phyloP scores from a whole-genome alignment of 2,329 filamentous ascomycete genomes.

The Fusarium sp. region DNA sequence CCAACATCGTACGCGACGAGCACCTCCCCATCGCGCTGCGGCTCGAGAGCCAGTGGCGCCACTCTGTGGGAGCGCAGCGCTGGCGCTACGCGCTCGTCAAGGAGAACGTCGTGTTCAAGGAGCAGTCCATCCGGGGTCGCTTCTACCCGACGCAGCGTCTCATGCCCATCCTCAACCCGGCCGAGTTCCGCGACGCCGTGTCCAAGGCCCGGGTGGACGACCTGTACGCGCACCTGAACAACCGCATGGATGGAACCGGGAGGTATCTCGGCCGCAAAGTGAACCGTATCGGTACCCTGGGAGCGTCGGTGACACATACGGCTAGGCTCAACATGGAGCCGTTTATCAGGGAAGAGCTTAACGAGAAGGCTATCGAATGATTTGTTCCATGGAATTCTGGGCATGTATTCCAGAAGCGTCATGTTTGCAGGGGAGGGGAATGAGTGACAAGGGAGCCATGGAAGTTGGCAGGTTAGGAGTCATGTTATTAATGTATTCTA shows the following conservation, averaged over 20 bases:
- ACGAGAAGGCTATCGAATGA: constrained; percentile 26
- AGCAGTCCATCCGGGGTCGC: constrained; percentile 63
- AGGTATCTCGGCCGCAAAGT: constrained; percentile 55
- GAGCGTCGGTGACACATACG: constrained; percentile 54
- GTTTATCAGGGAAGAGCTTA: constrained; percentile 50
- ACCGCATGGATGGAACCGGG: constrained; percentile 58
- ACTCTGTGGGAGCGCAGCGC: constrained; percentile 46
- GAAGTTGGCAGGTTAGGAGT: background rate
- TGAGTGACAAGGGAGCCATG: background rate
- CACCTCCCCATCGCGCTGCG: constrained; percentile 55
- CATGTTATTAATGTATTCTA: background rate
- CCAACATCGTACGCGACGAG: constrained; percentile 50
- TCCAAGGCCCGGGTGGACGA: constrained; percentile 55
- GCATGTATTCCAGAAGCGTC: constrained; percentile 4
- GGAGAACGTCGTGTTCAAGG: constrained; percentile 60
- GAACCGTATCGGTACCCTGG: constrained; percentile 58
- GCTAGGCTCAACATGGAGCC: constrained; percentile 50
- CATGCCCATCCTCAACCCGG: constrained; percentile 61
- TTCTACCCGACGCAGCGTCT: constrained; percentile 69
- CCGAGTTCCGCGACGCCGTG: constrained; percentile 52
- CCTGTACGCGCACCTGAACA: constrained; percentile 64
- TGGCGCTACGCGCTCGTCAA: constrained; percentile 56
- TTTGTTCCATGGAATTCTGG: background rate
- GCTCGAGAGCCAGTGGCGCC: constrained; percentile 55
- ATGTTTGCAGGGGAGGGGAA: constrained; percentile 6